Evolutionary conservation across 169 alveolate species (phyloP).

Genomic region (Theileria annulata): DNA sequence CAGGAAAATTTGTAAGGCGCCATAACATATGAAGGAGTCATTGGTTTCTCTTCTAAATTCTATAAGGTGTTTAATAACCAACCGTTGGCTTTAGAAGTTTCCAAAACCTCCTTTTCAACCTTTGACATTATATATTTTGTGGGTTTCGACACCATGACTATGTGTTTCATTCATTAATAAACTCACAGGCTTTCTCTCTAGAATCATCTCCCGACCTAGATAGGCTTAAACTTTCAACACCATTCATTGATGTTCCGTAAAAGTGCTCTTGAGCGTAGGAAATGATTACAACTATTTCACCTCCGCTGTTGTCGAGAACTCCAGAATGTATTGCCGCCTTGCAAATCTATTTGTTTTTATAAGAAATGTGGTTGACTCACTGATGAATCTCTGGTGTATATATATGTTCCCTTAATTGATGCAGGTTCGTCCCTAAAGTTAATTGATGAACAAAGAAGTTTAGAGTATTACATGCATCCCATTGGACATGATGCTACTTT

Average conservation of each 20-base stretch:
- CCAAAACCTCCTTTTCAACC: conserved; percentile 19
- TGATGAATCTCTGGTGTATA: conserved; percentile 86
- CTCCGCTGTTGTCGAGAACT: conserved; percentile 68
- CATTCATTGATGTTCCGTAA: conserved; percentile 65
- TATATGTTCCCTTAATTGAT: conserved; percentile 79
- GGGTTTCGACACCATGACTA: conserved; percentile 53
- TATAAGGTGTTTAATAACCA: neutral
- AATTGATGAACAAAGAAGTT: neutral
- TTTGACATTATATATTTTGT: conserved; percentile 52
- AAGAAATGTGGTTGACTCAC: conserved; percentile 14
- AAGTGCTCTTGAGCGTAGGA: conserved; percentile 43
- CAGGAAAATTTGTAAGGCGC: conserved; percentile 36
- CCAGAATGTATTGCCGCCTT: conserved; percentile 91
- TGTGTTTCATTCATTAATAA: neutral
- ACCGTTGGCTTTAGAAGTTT: neutral
- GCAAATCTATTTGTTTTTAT: conserved; percentile 70
- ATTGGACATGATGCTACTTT: conserved; percentile 62
- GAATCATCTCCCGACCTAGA: conserved; percentile 25
- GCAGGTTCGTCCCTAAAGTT: conserved; percentile 58
- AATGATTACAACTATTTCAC: conserved; percentile 50
- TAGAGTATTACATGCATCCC: conserved; percentile 55
- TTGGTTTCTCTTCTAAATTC: conserved; percentile 3
- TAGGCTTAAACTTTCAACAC: conserved; percentile 51
- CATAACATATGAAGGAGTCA: conserved; percentile 17
- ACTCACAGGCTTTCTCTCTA: conserved; percentile 41